Evolutionary conservation across 2,329 filamentous ascomycete species (phyloP), one percentile per base, ranked within the genome.

Genomic region (Sporothrix brunneoviolacea): DNA sequence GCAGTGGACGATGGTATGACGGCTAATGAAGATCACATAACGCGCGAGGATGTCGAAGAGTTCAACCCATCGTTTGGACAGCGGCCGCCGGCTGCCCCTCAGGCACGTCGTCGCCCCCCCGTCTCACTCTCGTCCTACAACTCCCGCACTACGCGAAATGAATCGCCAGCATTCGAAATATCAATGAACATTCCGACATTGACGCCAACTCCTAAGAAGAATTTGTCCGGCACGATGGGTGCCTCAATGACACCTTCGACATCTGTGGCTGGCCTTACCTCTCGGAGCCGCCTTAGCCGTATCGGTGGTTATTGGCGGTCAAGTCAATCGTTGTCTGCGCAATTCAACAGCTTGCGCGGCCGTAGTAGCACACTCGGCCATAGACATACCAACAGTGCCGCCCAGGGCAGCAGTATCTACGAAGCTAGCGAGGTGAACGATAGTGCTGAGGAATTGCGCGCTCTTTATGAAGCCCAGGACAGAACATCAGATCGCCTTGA

Each of bases 371-470:
- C 68, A 37, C 41, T 51, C 1, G 33, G 51, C 13, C 46, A 53
- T 18, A 46, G 45, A 8, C 49, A 52, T 10, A 38, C 39, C 7
- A 32, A 33, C 36, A 46, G 22, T 68, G 68, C 21, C 66, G 70
- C 48, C 59, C 58, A 41, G 46, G 48, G 52, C n/a, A 50, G 38
- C 37, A 48, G 51, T 57, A 75, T 84, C 18, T 68, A 67, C 48
- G 71, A 77, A 56, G 68, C 73, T 40, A 78, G 74, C 55, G 78
- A 80, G 60, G 79, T 81, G 15, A 82, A 84, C 56, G 86, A 91
- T 63, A 89, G 84, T 60, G 87, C 87, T 3, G 89, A 95, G 66
- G 89, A 96, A 63, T 66, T 95, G 51, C 76, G 88, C 51, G 78
- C 84, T 56, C 82, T 91, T 56, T 88, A 91, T 60, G 87, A 91